Evolutionary conservation across 208 protist genomes (phyloP), one percentile per base, ranked within the genome.

Genomic region (Leishmania guyanensis): DNA sequence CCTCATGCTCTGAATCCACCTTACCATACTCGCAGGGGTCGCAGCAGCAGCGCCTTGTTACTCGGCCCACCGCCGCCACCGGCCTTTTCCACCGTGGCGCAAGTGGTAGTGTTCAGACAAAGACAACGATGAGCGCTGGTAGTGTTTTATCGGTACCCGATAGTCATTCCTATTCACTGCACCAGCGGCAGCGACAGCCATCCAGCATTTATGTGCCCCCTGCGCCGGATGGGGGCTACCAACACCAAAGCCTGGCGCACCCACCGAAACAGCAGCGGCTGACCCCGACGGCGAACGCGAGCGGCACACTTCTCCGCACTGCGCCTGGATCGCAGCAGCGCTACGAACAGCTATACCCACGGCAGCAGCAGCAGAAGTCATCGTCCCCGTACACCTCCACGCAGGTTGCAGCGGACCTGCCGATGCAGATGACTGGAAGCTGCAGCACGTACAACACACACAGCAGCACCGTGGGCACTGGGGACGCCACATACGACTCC

Each of bases 331-430:
- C 60, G 62, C 79, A 81, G 70, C 77, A 81, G 33, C 77, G 73
- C n/a, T 66, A 78, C 39, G 53, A 81, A 53, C 79, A 64, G 75
- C 84, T 54, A n/a, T 62, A 77, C 43, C 84, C 60, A 22, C 60
- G 70, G 50, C 64, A 36, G 62, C 69, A 77, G 75, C 74, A 73
- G 53, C 70, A 76, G 22, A 54, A 73, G 3, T 39, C 50, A n/a
- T 5, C 14, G 51, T n/a, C 26, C 26, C 33, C 74, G 22, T 53
- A 46, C 36, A 29, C 56, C 20, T 65, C 50, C 36, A 17, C 56
- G 16, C 14, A 36, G 4, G 74, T 39, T 9, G 53, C 36, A 1
- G 53, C 20, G 36, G 36, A 77, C 5, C 14, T 4, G 26, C 53
- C 64, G 51, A 56, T 26, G 50, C 54, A n/a, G 12, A 76, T 65